Conservation (phyloP, 176 grass and related monocot genomes). For the Pontederia paniculata region DNA sequence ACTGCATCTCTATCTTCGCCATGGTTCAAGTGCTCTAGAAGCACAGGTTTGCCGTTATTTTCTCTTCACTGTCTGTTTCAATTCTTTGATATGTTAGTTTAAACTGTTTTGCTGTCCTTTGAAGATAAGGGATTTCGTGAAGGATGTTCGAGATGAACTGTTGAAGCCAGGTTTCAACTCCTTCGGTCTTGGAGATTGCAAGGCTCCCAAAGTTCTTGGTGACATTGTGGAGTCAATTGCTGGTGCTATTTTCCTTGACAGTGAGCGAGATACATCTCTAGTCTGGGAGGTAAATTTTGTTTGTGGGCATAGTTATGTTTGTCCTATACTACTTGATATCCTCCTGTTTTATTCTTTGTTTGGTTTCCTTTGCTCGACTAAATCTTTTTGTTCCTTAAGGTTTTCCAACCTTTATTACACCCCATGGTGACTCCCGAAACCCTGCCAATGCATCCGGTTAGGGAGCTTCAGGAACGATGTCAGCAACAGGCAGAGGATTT, state of each 20-base stretch:
- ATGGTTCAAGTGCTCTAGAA: constrained; percentile 90
- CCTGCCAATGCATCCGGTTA: constrained; percentile 93
- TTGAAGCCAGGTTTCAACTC: constrained; percentile 85
- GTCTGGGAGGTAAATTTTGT: constrained; percentile 69
- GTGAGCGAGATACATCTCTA: constrained; percentile 41
- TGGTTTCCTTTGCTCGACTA: neutral
- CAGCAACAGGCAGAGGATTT: constrained; percentile 92
- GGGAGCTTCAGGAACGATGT: constrained; percentile 98
- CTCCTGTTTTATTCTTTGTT: neutral
- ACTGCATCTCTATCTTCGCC: constrained; percentile 77
- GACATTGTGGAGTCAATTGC: constrained; percentile 97
- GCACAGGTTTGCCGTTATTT: constrained; percentile 51
- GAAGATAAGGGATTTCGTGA: constrained; percentile 95
- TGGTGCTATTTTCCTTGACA: constrained; percentile 87
- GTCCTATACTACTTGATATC: constrained; percentile 7
- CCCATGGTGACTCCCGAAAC: constrained; percentile 90
- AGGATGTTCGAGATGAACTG: constrained; percentile 86
- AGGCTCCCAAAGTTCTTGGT: constrained; percentile 92
- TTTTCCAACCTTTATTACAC: constrained; percentile 63
- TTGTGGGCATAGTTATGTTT: neutral
- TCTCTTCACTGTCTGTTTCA: neutral
- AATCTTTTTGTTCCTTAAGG: constrained; percentile 26
- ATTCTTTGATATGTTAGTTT: constrained; percentile 4
- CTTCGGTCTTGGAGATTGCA: constrained; percentile 93
- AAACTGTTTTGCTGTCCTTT: constrained; percentile 12